Evolutionary conservation across 179 eudicot species (phyloP).

Genomic region (Vitellaria paradoxa): DNA sequence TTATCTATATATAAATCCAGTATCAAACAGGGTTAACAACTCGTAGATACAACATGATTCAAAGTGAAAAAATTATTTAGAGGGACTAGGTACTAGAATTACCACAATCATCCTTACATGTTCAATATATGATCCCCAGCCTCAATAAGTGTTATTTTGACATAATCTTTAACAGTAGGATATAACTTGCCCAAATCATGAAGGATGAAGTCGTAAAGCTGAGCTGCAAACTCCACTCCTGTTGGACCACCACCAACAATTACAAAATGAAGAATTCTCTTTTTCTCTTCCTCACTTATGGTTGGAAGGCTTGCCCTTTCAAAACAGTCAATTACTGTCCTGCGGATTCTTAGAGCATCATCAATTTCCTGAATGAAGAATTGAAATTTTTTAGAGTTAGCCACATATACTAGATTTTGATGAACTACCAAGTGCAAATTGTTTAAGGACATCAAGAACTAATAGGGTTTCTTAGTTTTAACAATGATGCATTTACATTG

Average conservation of each 20-base stretch:
- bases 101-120: slow-evolving; percentile 43
- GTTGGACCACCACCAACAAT: slow-evolving; percentile 87
- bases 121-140: slow-evolving; percentile 66
- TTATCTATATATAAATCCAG: background rate
- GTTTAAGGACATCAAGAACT: background rate
- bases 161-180: slow-evolving; percentile 49
- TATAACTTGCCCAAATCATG: slow-evolving; percentile 61
- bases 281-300: slow-evolving; percentile 55
- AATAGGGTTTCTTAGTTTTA: background rate
- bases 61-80: background rate
- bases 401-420: background rate
- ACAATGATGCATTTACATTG: background rate
- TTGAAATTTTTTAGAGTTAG: background rate
- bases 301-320: slow-evolving; percentile 75
- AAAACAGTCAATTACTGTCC: slow-evolving; percentile 68
- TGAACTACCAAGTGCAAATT: background rate
- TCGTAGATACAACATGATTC: background rate
- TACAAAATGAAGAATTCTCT: slow-evolving; percentile 59
- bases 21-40: background rate
- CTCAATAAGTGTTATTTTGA: slow-evolving; percentile 65
- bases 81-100: background rate
- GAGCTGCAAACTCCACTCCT: slow-evolving; percentile 82
- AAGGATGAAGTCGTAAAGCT: slow-evolving; percentile 62
- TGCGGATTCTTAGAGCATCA: slow-evolving; percentile 74
- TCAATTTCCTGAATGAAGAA: slow-evolving; percentile 57